Evolutionary conservation across 441 rosid genomes (phyloP), one percentile per base, ranked within the genome.

Genomic region (Jatropha podagrica): DNA sequence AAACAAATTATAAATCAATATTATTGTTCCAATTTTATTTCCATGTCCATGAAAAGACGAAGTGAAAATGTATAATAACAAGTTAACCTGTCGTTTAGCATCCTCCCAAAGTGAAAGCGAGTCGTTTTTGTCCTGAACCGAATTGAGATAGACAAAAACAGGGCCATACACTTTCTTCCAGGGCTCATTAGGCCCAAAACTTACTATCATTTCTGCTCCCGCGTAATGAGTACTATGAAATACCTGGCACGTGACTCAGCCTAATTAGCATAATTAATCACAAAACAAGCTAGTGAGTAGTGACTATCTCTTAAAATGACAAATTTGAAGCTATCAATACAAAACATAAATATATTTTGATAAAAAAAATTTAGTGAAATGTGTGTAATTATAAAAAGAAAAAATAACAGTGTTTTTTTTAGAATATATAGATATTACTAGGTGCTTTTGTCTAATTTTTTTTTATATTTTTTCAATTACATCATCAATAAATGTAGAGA

Each of bases 111-210:
- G 87, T 32, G 74, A 76, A 65, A 75, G 74, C 0, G 92, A 84
- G 75, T 15, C 12, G 18, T 15, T 44, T 52, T 72, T 81, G 49
- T 79, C 82, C 23, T 76, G 72, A 51, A 80, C 72, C 38, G 88
- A 81, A 76, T 95, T 95, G 20, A 92, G 73, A 74, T 92, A 88
- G 61, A 89, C 52, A 11, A 92, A 92, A 76, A 91, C 85, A 0
- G 99, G 99, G 71, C 98, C 97, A 48, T 81, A 90, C 38, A 92
- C 97, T 83, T 93, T 95, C 89, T 95, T 93, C 99, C 99, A 95
- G 4, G 83, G 73, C 82, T 95, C 98, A 14, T 81, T 90, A 15
- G 72, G 79, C 79, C 83, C 84, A 17, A 95, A 76, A 64, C 76
- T 87, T 71, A 84, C 80, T 51, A 87, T 88, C 90, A 95, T 75